Percentiles rank a stretch among this genome's conserved stretches.
Conservation (phyloP, 1,284 basidiomycete species). For the Rhodotorula sp. region DNA sequence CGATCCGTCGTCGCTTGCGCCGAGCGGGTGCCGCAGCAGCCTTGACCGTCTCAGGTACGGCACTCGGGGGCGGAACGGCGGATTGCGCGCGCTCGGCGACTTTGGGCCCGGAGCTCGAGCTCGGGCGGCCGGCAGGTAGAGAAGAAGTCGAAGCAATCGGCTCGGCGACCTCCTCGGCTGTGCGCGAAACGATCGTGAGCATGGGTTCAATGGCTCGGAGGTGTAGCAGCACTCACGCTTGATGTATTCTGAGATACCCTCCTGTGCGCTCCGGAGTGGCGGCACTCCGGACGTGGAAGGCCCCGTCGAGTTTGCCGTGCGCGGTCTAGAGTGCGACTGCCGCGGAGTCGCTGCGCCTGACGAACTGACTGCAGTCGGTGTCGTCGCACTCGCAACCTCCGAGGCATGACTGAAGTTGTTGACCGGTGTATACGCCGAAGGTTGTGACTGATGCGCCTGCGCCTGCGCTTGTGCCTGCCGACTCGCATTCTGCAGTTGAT, state of each 20-base stretch:
- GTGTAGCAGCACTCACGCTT: no score
- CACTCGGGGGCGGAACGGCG: background rate
- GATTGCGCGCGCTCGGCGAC: background rate
- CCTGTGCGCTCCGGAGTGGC: no score
- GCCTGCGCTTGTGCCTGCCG: background rate
- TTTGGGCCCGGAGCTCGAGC: no score
- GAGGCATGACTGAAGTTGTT: no score
- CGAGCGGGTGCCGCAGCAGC: conserved; percentile 41
- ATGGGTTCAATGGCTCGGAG: no score
- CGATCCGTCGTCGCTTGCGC: conserved; percentile 73
- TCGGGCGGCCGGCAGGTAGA: background rate
- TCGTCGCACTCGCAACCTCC: no score
- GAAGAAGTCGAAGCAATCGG: conserved; percentile 8
- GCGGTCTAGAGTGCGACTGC: no score
- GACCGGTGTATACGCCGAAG: background rate
- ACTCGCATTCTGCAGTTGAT: background rate
- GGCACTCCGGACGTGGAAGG: background rate
- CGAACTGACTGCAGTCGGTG: no score
- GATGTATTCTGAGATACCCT: no score
- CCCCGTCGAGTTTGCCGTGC: background rate
- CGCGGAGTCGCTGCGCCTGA: no score
- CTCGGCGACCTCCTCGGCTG: background rate
- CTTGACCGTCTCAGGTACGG: conserved; percentile 18
- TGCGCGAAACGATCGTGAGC: background rate
- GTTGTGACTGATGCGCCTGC: background rate